Base-by-base conservation (phyloP, 768 basidiomycete genomes). In the Lactarius quietus region DNA sequence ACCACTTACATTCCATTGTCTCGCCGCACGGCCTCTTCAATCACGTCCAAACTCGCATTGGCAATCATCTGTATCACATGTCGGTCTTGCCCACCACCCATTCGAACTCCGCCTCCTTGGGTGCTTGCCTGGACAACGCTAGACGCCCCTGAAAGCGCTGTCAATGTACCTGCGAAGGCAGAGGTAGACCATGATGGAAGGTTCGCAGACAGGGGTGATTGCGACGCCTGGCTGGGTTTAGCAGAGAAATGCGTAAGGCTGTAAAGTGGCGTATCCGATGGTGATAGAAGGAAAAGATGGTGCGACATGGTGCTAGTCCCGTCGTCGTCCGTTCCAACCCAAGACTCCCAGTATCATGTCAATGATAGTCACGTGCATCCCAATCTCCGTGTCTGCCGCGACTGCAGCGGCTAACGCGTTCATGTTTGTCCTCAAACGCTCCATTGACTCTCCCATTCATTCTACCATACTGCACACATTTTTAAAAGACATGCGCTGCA, bases 31-130 rank as follows among this genome's bases (percentile, higher is more conserved):
- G 90, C 84, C 72, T 99, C 97, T 72, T 99, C 97, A 65, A 99
- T 86, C 71, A 88, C 87, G 77, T 99, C 97, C 75, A 99, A 78
- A 72, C 92, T 94, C 58, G 93, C 94, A 76, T 98, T 96, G 26
- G 95, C 96, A 73, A 98, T 94, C 92, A 99, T 97, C 80, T 98
- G 96, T 72, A 95, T 92, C 65, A 99, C 93, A 83, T 97, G 94
- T 60, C 92, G 82, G 73, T 93, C 90, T 76, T 89, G 89, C 17
- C 89, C 92, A 6, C 90, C 89, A 14, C 89, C 92, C 76, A 90
- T 85, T 70, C 84, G 80, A 38, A 84, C 83, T 14, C 79, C 80
- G 20, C 85, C 86, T n/a, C 87, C 84, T 51, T 84, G 80, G 23
- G 83, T 81, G 67, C 87, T 77, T 38, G 80, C 71, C 71, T 92